Evolutionary conservation across 495 filamentous ascomycete species (phyloP), one percentile per base, ranked within the genome.

Genomic region (Tuber aestivum): DNA sequence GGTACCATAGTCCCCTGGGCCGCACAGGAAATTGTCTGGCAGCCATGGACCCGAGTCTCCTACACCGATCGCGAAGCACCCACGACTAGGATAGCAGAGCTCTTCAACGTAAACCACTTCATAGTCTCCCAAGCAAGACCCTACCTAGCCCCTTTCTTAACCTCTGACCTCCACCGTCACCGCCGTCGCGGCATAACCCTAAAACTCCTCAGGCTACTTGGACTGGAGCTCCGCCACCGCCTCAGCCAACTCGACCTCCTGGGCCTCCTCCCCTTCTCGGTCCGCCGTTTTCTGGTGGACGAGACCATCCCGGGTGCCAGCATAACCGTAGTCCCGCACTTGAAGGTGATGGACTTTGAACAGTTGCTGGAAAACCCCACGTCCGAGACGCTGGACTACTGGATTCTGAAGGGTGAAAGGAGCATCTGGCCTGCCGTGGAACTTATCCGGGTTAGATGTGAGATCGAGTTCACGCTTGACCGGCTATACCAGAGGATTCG

Each of bases 91-190:
- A 92, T 97, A 72, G 91, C 93, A 10, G 92, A 97, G 83, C 90
- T 97, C 41, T 97, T 97, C 88, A 97, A 97, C 83, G 91, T 97
- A 78, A 94, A 94, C 84, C 92, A 94, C 85, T 94, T 93, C 85
- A 90, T 94, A 76, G 89, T 94, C 76, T 91, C 89, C 75, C 92
- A 94, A 83, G 91, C 92, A 0, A 88, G 92, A 7, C 92, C 92
- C 0, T 94, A 93, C 82, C 84, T 94, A 27, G 89, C 91, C n/a
- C 95, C 95, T 3, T 97, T 97, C 81, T 86, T 97, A 3, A 90
- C 90, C 44, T 90, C 89, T 56, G 93, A 97, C 77, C 89, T 94
- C 83, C 91, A 94, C 82, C 88, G 87, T 72, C 87, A 88, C 82
- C 84, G 86, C 71, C 87, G 86, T 9, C 87, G 86, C 45, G 88